Evolutionary conservation across 2,329 filamentous ascomycete species (phyloP).

Genomic region (Lachnellula subtilissima): DNA sequence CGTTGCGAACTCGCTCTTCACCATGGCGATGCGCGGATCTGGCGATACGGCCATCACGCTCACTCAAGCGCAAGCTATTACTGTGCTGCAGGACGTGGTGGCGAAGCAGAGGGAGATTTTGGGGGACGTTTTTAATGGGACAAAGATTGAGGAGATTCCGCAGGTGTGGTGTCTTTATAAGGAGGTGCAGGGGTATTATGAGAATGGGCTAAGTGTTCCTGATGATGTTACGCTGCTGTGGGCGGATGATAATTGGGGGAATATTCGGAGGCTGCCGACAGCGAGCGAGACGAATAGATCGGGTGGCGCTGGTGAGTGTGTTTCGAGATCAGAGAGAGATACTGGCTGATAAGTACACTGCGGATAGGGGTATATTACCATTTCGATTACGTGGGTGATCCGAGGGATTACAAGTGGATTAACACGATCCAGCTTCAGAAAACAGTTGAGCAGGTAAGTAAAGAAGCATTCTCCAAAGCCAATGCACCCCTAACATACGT

Average conservation of each 20-base stretch:
- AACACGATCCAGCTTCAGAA: constrained; percentile 63
- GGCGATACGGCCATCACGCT: constrained; percentile 58
- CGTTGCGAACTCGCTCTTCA: constrained; percentile 60
- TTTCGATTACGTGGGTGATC: constrained; percentile 48
- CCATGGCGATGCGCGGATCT: constrained; percentile 65
- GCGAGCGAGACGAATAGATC: constrained; percentile 53
- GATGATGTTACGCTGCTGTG: constrained; percentile 65
- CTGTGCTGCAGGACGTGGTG: constrained; percentile 56
- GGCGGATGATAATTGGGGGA: constrained; percentile 67
- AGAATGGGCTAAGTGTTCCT: constrained; percentile 55
- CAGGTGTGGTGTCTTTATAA: constrained; percentile 73
- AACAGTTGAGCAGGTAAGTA: constrained; percentile 52
- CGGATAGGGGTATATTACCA: constrained; percentile 52
- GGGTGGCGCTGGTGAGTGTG: constrained; percentile 51
- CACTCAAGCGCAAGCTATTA: constrained; percentile 51
- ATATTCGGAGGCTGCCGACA: constrained; percentile 57
- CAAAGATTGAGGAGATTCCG: constrained; percentile 44
- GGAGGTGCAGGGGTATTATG: constrained; percentile 66
- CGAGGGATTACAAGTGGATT: constrained; percentile 53
- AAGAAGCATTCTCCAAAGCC: not conserved
- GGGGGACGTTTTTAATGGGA: constrained; percentile 47
- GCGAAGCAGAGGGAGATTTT: constrained; percentile 55
- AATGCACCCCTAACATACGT: not conserved
- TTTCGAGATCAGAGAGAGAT: not conserved
- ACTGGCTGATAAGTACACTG: not conserved